Evolutionary conservation across 306 rosid species (phyloP).

Genomic region (Quercus parvula): DNA sequence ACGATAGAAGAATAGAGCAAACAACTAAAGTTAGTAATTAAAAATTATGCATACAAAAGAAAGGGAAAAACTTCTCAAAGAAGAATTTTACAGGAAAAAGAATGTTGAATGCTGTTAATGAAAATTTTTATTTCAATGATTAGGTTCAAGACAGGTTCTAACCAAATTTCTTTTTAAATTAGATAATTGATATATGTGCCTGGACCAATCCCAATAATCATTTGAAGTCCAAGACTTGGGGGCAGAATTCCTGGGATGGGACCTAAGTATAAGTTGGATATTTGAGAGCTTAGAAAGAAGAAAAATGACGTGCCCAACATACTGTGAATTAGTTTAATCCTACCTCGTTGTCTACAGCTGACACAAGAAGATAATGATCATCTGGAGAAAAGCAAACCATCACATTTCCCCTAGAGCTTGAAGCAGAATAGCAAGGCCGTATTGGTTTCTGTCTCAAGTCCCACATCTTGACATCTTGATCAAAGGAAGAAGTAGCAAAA

Average conservation of each 20-base stretch:
- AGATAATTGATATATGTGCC: neutral
- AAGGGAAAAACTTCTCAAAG: neutral
- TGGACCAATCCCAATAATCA: neutral
- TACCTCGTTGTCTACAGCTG: constrained; percentile 90
- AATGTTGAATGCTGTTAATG: neutral
- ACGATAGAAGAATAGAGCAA: neutral
- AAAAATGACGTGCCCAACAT: constrained; percentile 5
- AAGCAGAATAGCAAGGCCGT: constrained; percentile 64
- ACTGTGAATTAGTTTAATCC: neutral
- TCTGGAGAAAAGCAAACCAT: constrained; percentile 95
- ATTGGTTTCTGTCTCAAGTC: constrained; percentile 80
- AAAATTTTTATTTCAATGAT: neutral
- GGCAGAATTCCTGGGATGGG: neutral
- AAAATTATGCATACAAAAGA: neutral
- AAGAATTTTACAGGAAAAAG: neutral
- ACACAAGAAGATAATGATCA: constrained; percentile 75
- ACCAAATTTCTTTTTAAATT: neutral
- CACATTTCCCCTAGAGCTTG: constrained; percentile 80
- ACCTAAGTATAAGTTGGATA: neutral
- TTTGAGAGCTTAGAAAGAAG: neutral
- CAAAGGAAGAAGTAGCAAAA: constrained; percentile 83
- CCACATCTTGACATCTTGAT: constrained; percentile 84
- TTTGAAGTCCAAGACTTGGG: neutral
- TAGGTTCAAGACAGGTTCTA: neutral
- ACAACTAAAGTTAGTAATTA: neutral